Base-by-base conservation (phyloP, 2,329 filamentous ascomycete species). In the Stemphylium vesicarium region DNA sequence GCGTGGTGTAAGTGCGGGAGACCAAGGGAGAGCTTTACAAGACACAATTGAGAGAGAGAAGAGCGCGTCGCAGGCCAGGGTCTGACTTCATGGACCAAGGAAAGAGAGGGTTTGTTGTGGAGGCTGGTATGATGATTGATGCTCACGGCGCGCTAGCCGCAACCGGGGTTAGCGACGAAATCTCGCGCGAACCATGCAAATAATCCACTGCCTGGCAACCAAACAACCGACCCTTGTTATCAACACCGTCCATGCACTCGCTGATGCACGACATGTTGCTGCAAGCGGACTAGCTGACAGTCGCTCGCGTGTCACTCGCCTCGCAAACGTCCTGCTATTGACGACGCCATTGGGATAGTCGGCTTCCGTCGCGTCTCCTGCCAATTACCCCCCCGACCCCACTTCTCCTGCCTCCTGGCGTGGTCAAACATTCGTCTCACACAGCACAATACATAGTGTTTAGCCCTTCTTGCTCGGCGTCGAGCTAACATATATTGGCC, bases 21-120 rank as follows among this genome's bases (percentile, higher is more conserved):
- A 44, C 48, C 35, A 55, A 50, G 49, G 36, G 37, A 35, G 57
- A 46, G 50, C 53, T 53, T 52, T 60, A 47, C 45, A 52, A 48
- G 59, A 55, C 48, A 53, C 63, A 65, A 72, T 67, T 65, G 67
- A 70, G 59, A 56, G 62, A 72, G 54, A 45, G 70, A 64, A 50
- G 53, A 56, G 59, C 64, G 63, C 59, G 64, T 65, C 56, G 48
- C 59, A 60, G 62, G 60, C 58, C 59, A 59, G 49, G 54, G 58
- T 63, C 50, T 61, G 55, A 50, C 45, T 58, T 59, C 60, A 56
- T 66, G 58, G 58, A 58, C 53, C 60, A 54, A 45, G 63, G 52
- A 54, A 55, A 56, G 50, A 56, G 45, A 56, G 56, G 57, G 56
- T 72, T 67, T 70, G 65, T 66, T 69, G 65, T 66, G 69, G 67